phyloP scores from a whole-genome alignment of 306 rosid genomes.

The Amphicarpaea edgeworthii region DNA sequence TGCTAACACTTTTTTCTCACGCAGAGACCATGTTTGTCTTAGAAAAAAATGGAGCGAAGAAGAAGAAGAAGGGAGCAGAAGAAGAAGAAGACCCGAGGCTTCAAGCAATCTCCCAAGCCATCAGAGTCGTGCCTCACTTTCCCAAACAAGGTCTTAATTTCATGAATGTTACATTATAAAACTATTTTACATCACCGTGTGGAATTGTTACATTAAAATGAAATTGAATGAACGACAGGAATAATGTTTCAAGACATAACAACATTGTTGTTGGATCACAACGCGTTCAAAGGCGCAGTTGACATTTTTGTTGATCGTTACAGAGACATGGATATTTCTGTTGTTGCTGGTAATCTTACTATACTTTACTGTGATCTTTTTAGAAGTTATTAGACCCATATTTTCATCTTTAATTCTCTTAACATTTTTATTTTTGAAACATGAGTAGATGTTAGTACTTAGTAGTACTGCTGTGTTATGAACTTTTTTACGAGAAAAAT shows the following conservation, averaged over 20 bases:
- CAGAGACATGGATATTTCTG: constrained; percentile 27
- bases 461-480: not conserved
- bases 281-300: not conserved
- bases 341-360: constrained; percentile 1
- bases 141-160: constrained; percentile 32
- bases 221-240: constrained; percentile 2
- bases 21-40: constrained; percentile 67
- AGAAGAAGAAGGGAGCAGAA: constrained; percentile 64
- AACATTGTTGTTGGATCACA: constrained; percentile 35
- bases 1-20: not conserved
- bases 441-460: not conserved
- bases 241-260: constrained; percentile 36
- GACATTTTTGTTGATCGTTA: constrained; percentile 30
- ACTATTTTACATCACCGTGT: no score
- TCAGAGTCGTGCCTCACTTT: constrained; percentile 30
- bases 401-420: not conserved
- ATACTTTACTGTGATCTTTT: not conserved
- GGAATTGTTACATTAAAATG: no score
- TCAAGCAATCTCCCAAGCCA: constrained; percentile 15
- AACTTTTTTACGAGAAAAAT: not conserved
- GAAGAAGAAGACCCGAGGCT: constrained; percentile 36
- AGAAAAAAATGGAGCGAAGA: constrained; percentile 70
- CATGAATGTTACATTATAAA: no score
- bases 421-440: not conserved
- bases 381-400: not conserved